Evolutionary conservation across 352 stramenopile species (phyloP).

Genomic region (Globisporangium ultimum): DNA sequence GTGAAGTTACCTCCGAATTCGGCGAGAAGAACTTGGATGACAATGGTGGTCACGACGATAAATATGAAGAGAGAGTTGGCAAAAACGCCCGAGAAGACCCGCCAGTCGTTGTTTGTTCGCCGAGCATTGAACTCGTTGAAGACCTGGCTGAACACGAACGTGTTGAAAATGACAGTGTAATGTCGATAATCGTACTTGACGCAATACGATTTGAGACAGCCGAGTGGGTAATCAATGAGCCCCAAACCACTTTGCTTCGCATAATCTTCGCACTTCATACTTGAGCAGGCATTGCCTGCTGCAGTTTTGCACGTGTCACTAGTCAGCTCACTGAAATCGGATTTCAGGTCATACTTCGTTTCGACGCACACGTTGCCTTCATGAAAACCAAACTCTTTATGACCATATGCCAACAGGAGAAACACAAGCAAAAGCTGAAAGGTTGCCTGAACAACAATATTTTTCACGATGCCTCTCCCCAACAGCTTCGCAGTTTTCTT

Average conservation of each 20-base stretch:
- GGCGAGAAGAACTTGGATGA: slow-evolving; percentile 95
- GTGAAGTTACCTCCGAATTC: slow-evolving; percentile 92
- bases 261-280: slow-evolving; percentile 64
- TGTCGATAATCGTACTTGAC: slow-evolving; percentile 83
- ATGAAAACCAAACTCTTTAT: slow-evolving; percentile 51
- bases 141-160: slow-evolving; percentile 96
- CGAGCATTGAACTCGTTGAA: slow-evolving; percentile 89
- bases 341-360: slow-evolving; percentile 46
- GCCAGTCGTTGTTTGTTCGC: slow-evolving; percentile 94
- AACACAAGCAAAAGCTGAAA: slow-evolving; percentile 88
- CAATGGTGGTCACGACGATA: slow-evolving; percentile 90
- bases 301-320: slow-evolving; percentile 41
- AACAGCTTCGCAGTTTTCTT: slow-evolving; percentile 63
- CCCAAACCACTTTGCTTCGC: slow-evolving; percentile 24
- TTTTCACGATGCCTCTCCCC: slow-evolving; percentile 67
- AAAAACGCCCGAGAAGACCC: slow-evolving; percentile 91
- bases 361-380: slow-evolving; percentile 55
- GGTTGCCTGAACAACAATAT: slow-evolving; percentile 60
- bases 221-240: slow-evolving; percentile 39
- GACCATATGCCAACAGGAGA: slow-evolving; percentile 60
- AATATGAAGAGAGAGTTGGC: slow-evolving; percentile 92
- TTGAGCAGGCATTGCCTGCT: slow-evolving; percentile 43
- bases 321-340: slow-evolving; percentile 33
- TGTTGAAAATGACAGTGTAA: slow-evolving; percentile 98
- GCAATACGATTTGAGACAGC: slow-evolving; percentile 50